Conservation (phyloP, 371 early-diverging fungal genomes). For the Mortierella polycephala region DNA sequence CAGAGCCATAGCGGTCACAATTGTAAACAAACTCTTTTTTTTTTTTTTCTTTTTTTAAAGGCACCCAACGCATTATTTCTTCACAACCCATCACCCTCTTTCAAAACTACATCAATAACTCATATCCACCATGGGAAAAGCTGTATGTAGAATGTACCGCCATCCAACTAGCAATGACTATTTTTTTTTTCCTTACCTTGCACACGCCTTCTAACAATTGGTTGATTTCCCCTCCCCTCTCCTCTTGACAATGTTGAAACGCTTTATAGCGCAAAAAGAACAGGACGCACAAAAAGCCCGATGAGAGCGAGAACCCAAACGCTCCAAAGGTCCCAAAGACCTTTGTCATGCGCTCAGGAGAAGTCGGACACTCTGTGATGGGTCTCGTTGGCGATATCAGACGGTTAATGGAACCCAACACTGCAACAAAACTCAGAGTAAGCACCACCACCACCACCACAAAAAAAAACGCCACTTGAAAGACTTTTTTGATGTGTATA, state of each 20-base stretch:
- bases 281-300: conserved; percentile 51
- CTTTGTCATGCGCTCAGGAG: conserved; percentile 95
- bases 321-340: conserved; percentile 79
- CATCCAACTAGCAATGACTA: neutral
- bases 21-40: conserved; percentile 11
- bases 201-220: neutral
- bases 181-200: neutral
- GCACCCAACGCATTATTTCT: neutral
- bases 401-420: conserved; percentile 93
- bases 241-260: neutral
- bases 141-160: conserved; percentile 4
- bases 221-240: neutral
- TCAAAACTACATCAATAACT: neutral
- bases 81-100: neutral
- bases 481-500: neutral
- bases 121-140: conserved; percentile 43
- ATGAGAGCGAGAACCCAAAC: conserved; percentile 58
- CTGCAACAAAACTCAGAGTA: conserved; percentile 82
- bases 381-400: conserved; percentile 88
- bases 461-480: neutral
- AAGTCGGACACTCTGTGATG: conserved; percentile 77
- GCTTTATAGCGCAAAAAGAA: conserved; percentile 40
- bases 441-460: neutral
- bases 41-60: neutral
- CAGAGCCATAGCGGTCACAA: conserved; percentile 2